Base-by-base conservation (phyloP, 495 filamentous ascomycete species). In the Chaetomium cochliodes region DNA sequence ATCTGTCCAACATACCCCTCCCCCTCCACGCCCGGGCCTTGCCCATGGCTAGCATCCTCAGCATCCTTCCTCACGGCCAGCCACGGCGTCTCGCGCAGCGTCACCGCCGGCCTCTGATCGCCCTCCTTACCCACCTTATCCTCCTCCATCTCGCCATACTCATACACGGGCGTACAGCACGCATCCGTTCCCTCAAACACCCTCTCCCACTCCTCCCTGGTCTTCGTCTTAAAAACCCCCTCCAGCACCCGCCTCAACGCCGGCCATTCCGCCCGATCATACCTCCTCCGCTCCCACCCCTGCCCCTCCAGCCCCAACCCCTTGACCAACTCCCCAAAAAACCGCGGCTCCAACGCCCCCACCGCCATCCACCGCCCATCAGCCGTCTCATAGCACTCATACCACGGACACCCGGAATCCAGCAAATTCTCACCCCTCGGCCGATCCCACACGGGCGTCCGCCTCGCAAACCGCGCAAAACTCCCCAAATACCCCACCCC, bases 141-240 rank as follows among this genome's bases (percentile, higher is more conserved):
- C 49, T 55, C 13, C 72, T 90, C 84, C 61, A 97, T 78, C 76
- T 97, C 93, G 0, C 47, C 66, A 69, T 90, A 88, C 50, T 85
- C 87, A 57, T 96, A 75, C 3, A 98, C 90, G 2, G 93, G 92
- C 23, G 92, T 93, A 62, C 90, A 92, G 74, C 93, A 98, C 11
- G 93, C 92, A 80, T 98, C 93, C 0, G 87, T 93, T 20, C 89
- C 90, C 69, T 94, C 89, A 73, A 96, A 98, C 3, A 96, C 74
- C 7, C 59, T 68, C 75, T 96, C 93, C 93, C 93, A 98, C 73
- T 96, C 90, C 0, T 69, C 70, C 25, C 93, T 81, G 13, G 88
- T 91, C 76, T 88, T 96, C 60, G 81, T 77, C 75, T 83, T 86
- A 72, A 98, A 97, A 1, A 73, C 78, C 20, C 71, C 70, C 37